A percentile compares a stretch with the other conserved stretches of the same genome.
These are phyloP conservation scores for Cryptosporidium parvum DNA, from an alignment of 169 alveolate species.

Conservation along the genomic window DNA sequence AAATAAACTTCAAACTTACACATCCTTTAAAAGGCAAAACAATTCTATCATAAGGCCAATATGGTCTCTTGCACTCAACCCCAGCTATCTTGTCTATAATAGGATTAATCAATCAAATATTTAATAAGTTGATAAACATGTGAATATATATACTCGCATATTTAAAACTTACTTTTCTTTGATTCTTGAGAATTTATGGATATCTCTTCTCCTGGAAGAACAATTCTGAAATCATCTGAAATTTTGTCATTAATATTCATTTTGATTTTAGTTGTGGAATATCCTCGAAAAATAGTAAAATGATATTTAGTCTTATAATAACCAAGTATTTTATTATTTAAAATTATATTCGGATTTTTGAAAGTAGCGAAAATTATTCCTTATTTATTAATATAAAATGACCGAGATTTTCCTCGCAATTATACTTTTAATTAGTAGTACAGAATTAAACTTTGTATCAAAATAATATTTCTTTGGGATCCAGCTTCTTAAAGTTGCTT, in stretches of 20 bases:
- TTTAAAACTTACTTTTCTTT: constrained; percentile 26
- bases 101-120: background rate
- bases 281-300: background rate
- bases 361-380: background rate
- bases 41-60: constrained; percentile 56
- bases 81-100: constrained; percentile 27
- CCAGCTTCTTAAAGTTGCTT: no score
- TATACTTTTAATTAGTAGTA: background rate
- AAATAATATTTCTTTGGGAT: background rate
- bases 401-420: background rate
- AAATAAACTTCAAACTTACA: constrained; percentile 40
- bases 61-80: constrained; percentile 47
- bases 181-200: background rate
- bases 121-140: no score
- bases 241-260: constrained; percentile 25
- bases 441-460: background rate
- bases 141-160: no score
- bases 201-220: constrained; percentile 69
- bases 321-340: background rate
- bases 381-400: background rate
- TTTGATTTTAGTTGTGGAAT: background rate
- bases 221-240: constrained; percentile 10
- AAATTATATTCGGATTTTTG: background rate
- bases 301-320: background rate
- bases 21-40: constrained; percentile 38